Evolutionary conservation across 2,329 filamentous ascomycete species (phyloP).

Genomic region (Stagonosporopsis tanaceti): DNA sequence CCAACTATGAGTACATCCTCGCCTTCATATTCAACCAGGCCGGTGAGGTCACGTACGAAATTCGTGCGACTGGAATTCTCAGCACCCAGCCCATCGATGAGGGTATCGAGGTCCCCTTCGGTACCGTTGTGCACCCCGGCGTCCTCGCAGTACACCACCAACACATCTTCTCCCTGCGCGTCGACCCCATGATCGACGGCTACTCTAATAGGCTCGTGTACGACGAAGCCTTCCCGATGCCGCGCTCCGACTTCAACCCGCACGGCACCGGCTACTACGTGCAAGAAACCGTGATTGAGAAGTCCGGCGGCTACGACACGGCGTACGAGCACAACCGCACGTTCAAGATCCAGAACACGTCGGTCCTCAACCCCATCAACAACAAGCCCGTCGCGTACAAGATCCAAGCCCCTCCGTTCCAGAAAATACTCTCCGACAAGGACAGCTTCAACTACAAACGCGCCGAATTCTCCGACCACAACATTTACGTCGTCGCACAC

Average conservation of each 20-base stretch:
- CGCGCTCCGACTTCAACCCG: slow-evolving; percentile 63
- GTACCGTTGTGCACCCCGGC: slow-evolving; percentile 73
- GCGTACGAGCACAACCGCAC: slow-evolving; percentile 55
- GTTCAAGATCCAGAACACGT: slow-evolving; percentile 60
- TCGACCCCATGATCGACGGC: slow-evolving; percentile 59
- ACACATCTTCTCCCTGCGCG: slow-evolving; percentile 71
- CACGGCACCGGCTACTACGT: slow-evolving; percentile 61
- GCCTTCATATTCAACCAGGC: slow-evolving; percentile 77
- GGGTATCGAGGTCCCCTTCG: slow-evolving; percentile 69
- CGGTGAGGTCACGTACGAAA: slow-evolving; percentile 71
- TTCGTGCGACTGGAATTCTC: slow-evolving; percentile 73
- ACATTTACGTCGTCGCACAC: slow-evolving; percentile 66
- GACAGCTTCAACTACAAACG: slow-evolving; percentile 65
- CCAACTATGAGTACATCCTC: slow-evolving; percentile 78
- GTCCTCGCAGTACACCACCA: slow-evolving; percentile 76
- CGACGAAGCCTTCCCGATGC: slow-evolving; percentile 66
- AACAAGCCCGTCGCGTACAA: slow-evolving; percentile 60
- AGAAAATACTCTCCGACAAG: slow-evolving; percentile 61
- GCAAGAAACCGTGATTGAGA: slow-evolving; percentile 57
- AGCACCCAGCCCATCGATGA: slow-evolving; percentile 73
- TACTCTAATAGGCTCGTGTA: slow-evolving; percentile 58
- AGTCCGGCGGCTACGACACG: slow-evolving; percentile 61
- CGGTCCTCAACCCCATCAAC: slow-evolving; percentile 56
- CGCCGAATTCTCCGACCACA: slow-evolving; percentile 66
- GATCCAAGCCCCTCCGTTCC: slow-evolving; percentile 58